Evolutionary conservation across 139 green algal genomes (phyloP).

Genomic region (Gonium pectorale): DNA sequence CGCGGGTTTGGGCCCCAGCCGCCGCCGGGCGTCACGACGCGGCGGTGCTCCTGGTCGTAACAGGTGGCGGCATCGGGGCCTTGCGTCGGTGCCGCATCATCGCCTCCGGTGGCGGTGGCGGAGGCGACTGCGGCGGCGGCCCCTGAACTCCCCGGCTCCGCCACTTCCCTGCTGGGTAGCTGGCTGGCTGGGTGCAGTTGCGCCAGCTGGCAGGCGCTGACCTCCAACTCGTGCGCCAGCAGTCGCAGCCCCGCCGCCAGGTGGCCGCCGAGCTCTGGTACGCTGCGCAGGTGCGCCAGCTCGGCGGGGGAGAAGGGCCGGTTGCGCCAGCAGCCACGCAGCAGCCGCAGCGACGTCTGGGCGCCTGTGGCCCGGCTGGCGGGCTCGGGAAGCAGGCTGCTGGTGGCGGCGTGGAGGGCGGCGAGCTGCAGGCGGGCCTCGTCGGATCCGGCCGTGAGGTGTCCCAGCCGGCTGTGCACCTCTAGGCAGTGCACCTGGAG

Average conservation of each 20-base stretch:
- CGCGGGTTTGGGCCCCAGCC: slow-evolving; percentile 15
- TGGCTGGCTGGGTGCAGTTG: too few relatives aligned
- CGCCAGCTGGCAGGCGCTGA: slow-evolving; percentile 48
- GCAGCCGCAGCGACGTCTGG: slow-evolving; percentile 60
- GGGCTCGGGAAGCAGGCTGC: slow-evolving; percentile 65
- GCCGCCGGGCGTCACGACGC: too few relatives aligned
- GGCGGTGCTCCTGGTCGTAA: background rate
- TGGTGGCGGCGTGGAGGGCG: slow-evolving; percentile 68
- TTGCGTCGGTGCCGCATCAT: too few relatives aligned
- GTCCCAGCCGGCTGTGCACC: slow-evolving; percentile 61
- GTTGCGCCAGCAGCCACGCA: slow-evolving; percentile 63
- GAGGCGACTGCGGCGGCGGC: too few relatives aligned
- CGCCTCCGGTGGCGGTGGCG: too few relatives aligned
- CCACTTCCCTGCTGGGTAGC: too few relatives aligned
- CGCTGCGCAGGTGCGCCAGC: slow-evolving; percentile 41
- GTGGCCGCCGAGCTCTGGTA: slow-evolving; percentile 27
- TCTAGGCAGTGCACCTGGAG: slow-evolving; percentile 63
- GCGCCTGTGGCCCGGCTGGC: slow-evolving; percentile 55
- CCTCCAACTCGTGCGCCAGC: slow-evolving; percentile 49
- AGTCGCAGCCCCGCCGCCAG: slow-evolving; percentile 56
- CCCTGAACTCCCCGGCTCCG: too few relatives aligned
- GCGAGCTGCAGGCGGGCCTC: slow-evolving; percentile 72
- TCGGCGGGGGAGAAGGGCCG: slow-evolving; percentile 51
- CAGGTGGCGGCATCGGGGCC: background rate
- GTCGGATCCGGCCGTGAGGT: slow-evolving; percentile 53